Percentiles rank a stretch among this genome's conserved stretches.
Evolutionary conservation across 495 filamentous ascomycete species (phyloP).

Genomic region (Aspergillus leporis): DNA sequence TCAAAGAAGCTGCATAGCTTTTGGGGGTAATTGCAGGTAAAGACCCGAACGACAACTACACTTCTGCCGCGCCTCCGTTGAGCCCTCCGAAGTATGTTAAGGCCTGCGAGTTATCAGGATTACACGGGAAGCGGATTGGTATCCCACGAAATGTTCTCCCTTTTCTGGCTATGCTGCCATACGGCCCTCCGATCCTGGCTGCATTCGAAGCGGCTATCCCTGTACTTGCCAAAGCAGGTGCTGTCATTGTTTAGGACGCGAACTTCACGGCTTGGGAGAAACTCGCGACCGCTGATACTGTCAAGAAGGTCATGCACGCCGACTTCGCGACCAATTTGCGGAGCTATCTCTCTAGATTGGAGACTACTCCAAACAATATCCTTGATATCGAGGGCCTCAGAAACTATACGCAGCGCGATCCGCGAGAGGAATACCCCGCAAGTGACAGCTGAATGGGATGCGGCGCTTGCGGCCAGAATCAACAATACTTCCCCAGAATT

Average conservation of each 20-base stretch:
- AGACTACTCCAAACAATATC: conserved; percentile 48
- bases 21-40: conserved; percentile 61
- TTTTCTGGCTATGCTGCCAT: conserved; percentile 4
- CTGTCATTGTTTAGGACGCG: conserved; percentile 50
- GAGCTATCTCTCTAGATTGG: conserved; percentile 47
- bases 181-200: conserved; percentile 30
- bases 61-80: conserved; percentile 49
- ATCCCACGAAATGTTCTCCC: conserved; percentile 51
- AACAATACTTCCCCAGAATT: conserved; percentile 44
- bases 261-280: conserved; percentile 52
- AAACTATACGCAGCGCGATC: conserved; percentile 45
- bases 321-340: conserved; percentile 48
- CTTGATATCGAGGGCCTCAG: conserved; percentile 39
- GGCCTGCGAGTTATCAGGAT: conserved; percentile 48
- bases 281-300: conserved; percentile 33
- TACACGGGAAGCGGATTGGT: conserved; percentile 52
- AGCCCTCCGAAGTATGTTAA: conserved; percentile 49
- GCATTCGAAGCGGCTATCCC: conserved; percentile 48
- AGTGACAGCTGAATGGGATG: conserved; percentile 52
- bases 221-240: conserved; percentile 47
- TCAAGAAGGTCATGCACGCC: conserved; percentile 34
- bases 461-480: conserved; percentile 35
- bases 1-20: conserved; percentile 67
- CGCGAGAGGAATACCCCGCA: conserved; percentile 48
- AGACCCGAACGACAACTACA: conserved; percentile 52